Base-by-base conservation (phyloP, 768 basidiomycete species). In the Collybia nuda region DNA sequence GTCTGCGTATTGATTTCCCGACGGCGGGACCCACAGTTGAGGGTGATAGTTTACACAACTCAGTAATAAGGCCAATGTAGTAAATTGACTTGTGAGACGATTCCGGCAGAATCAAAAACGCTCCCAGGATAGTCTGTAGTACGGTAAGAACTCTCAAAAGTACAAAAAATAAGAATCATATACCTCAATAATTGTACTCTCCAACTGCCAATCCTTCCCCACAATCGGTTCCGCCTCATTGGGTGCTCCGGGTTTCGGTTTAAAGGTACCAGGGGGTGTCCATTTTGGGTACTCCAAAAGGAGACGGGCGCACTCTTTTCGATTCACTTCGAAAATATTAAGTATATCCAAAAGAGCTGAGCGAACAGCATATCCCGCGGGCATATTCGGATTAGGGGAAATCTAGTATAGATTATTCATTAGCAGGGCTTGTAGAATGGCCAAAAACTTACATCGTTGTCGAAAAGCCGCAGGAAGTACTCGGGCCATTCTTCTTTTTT, bases 1-100 rank as follows among this genome's bases (percentile, higher is more conserved):
- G 67, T 63, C 86, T 91, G 40, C 96, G 80, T 59, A 98, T 93
- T 1, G 91, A 90, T 67, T 98, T 93, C 53, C 97, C 97, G 17
- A 99, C 92, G 1, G 95, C 93, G 0, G 97, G 97, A 3, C 97
- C 97, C 44, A 95, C 88, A 2, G 93, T 96, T 5, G 81, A 77
- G 0, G 96, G 94, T 0, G 90, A 90, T n/a, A 95, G 73, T 64
- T 97, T 96, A 71, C 94, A 98, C 6, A 99, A 74, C 62, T 99
- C 96, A 18, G 91, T 91, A 51, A 98, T 88, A 47, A 98, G 74
- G 3, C 89, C 75, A 52, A 87, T 85, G 63, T 97, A 92, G 67
- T 97, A 98, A 6, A 96, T 74, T 0, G 88, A 74, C 63, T 88
- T 89, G 59, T 86, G 82, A 0, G 81, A 74, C 4, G 95, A 72